phyloP scores from a whole-genome alignment of 2,329 filamentous ascomycete species.

The Ascocoryne sarcoides region DNA sequence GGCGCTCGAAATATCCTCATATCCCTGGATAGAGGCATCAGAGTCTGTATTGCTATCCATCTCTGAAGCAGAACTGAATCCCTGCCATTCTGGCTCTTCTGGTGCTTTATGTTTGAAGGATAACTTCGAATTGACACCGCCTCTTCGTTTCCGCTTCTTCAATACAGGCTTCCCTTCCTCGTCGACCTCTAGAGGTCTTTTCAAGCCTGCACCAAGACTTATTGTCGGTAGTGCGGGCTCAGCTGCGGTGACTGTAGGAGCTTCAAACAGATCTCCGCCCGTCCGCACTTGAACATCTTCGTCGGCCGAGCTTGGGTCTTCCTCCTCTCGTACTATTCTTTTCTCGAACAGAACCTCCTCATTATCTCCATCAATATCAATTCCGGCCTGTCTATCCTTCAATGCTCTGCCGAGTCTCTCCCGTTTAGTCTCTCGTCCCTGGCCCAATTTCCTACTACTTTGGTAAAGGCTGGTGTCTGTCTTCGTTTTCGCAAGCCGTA shows the following conservation, averaged over 20 bases:
- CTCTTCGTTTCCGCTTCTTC: constrained; percentile 69
- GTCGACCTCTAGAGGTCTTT: constrained; percentile 74
- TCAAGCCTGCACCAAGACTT: constrained; percentile 66
- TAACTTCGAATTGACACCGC: constrained; percentile 49
- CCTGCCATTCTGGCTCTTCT: constrained; percentile 50
- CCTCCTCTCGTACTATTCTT: constrained; percentile 25
- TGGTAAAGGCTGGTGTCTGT: constrained; percentile 75
- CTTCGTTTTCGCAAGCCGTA: constrained; percentile 69
- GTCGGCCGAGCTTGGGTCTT: constrained; percentile 23
- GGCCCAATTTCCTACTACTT: constrained; percentile 70
- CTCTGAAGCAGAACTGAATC: constrained; percentile 45
- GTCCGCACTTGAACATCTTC: constrained; percentile 10
- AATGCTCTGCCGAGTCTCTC: constrained; percentile 57
- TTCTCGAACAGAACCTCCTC: constrained; percentile 46
- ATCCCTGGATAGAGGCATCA: constrained; percentile 22
- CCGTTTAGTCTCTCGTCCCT: constrained; percentile 60
- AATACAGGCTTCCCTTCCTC: constrained; percentile 70
- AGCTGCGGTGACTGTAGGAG: constrained; percentile 6
- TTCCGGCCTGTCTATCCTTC: constrained; percentile 55
- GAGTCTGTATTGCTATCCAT: constrained; percentile 29
- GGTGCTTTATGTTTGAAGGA: constrained; percentile 38
- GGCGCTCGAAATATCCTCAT: constrained; percentile 27
- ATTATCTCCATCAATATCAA: constrained; percentile 33
- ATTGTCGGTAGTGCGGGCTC: constrained; percentile 7
- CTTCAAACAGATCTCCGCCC: constrained; percentile 8